These are phyloP conservation scores for Auricularia auricula-judae DNA, from an alignment of 768 basidiomycete genomes.

Conservation along the genomic window DNA sequence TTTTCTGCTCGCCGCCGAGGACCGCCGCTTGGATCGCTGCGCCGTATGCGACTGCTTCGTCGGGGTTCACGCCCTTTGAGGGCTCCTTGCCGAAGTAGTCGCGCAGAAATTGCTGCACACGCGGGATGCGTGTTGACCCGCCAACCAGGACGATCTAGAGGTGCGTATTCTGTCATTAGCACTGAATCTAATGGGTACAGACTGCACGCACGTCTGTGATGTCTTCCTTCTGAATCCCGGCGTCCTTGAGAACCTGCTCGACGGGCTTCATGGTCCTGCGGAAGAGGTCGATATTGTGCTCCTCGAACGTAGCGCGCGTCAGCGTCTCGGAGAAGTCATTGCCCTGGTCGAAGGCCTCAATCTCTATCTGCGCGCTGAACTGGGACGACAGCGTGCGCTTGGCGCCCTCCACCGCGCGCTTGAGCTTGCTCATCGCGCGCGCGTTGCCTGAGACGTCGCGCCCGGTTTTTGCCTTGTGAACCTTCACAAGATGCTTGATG, in stretches of 20 bases:
- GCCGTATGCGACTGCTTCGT: constrained; percentile 46
- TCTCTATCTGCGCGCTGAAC: constrained; percentile 35
- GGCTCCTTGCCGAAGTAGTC: constrained; percentile 43
- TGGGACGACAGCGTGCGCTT: constrained; percentile 56
- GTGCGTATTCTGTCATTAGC: not conserved
- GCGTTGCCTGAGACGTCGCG: constrained; percentile 33
- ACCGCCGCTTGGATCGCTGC: constrained; percentile 42
- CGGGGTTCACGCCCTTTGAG: constrained; percentile 42
- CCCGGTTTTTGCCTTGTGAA: constrained; percentile 34
- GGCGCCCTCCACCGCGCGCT: constrained; percentile 55
- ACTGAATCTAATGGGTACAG: not conserved
- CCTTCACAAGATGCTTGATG: constrained; percentile 36
- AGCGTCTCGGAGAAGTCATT: constrained; percentile 39
- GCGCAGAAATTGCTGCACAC: constrained; percentile 39
- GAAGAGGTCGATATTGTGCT: constrained; percentile 43
- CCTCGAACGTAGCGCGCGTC: constrained; percentile 43
- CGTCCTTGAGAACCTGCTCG: constrained; percentile 42
- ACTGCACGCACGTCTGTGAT: constrained; percentile 32
- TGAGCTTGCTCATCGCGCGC: constrained; percentile 39
- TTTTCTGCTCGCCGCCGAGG: constrained; percentile 31
- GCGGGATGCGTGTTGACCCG: constrained; percentile 42
- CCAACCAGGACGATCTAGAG: constrained; percentile 25
- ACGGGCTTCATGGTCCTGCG: constrained; percentile 43
- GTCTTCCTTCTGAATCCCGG: constrained; percentile 38
- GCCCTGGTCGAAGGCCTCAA: constrained; percentile 40